Base-by-base conservation (phyloP, 2,329 filamentous ascomycete genomes). In the Camptophora hylomeconis region DNA sequence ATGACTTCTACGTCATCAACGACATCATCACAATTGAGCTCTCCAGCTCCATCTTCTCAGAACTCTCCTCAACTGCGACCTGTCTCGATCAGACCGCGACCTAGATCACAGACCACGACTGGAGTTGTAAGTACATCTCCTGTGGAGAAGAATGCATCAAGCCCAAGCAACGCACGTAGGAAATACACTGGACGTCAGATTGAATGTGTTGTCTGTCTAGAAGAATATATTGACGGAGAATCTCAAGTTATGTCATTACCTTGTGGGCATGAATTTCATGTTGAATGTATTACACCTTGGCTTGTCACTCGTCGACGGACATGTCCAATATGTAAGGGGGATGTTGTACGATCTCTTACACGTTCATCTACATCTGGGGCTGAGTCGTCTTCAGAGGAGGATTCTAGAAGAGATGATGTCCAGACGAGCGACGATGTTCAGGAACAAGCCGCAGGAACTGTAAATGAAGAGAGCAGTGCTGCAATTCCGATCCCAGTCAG, bases 291-390 rank as follows among this genome's bases (percentile, higher is more conserved):
- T 50, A 95, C 89, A 4, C 89, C 89, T 2, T 98, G 89, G 89
- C 64, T 98, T 29, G 94, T 87, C 1, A 95, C 86, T 10, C 76
- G 87, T 26, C 79, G 89, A 39, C 77, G 89, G 39, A 98, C 89
- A n/a, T 98, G 89, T 47, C 89, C 89, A 1, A 95, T 98, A 36
- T 98, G 89, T 61, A 98, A 98, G 60, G 84, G 86, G 26, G 89
- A 98, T 50, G 89, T 98, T 19, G 87, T 98, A 10, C 54, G 60
- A 23, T 63, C 60, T 2, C 48, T 83, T 39, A 67, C 73, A 11
- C 64, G 61, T 17, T 41, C 38, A n/a, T 42, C 45, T 12, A 23
- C 39, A 10, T 26, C 33, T 17, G 45, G 21, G 4, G 17, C 15
- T 10, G 24, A 17, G 10, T n/a, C 21, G 5, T n/a, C 23, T 12